Conservation (phyloP, 2,329 filamentous ascomycete genomes). For the Aspergillus sp. region DNA sequence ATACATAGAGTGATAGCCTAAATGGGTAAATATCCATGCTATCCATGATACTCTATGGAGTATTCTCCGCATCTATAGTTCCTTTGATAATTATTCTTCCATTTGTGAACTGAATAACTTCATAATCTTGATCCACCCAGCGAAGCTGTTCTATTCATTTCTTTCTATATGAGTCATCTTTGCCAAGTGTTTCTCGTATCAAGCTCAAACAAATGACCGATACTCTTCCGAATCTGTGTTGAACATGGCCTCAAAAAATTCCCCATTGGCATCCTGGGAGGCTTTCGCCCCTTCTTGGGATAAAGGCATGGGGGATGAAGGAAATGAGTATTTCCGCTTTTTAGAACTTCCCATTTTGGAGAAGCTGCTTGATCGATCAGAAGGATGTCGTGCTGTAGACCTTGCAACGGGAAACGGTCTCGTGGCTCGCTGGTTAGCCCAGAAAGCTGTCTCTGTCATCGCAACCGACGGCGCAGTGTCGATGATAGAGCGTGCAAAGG, state of each 20-base stretch:
- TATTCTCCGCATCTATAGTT: too few species aligned
- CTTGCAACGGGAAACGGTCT: conserved; percentile 50
- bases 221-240: too few species aligned
- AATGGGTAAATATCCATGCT: too few species aligned
- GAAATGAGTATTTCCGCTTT: conserved; percentile 43
- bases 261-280: conserved; percentile 29
- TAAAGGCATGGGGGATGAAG: conserved; percentile 31
- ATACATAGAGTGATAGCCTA: too few species aligned
- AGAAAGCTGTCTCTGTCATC: conserved; percentile 31
- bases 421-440: conserved; percentile 42
- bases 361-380: conserved; percentile 26
- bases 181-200: too few species aligned
- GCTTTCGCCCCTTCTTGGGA: conserved; percentile 43
- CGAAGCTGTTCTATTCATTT: too few species aligned
- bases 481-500: conserved; percentile 38
- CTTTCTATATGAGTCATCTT: too few species aligned
- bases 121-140: too few species aligned
- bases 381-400: conserved; percentile 37
- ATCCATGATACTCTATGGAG: too few species aligned
- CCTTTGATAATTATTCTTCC: too few species aligned
- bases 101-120: too few species aligned
- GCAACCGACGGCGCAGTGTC: conserved; percentile 42
- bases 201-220: too few species aligned
- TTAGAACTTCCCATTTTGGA: conserved; percentile 40
- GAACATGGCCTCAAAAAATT: background rate